Evolutionary conservation across 345 rosid species (phyloP).

Genomic region (Hypericum perforatum): DNA sequence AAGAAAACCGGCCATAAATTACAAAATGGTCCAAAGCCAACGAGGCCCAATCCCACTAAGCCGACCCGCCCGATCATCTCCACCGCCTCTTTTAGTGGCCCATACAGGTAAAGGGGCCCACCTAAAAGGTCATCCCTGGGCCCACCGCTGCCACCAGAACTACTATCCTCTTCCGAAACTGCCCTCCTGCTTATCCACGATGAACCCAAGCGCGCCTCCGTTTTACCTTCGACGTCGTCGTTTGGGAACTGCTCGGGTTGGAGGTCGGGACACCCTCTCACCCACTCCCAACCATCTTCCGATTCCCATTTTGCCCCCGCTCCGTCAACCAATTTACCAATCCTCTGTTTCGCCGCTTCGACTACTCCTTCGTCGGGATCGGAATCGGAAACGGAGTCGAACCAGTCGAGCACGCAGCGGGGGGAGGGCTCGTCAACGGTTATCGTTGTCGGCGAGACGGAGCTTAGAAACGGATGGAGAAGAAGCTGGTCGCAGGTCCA

Average conservation of each 20-base stretch:
- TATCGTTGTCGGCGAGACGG: slow-evolving; percentile 15
- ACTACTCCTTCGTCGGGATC: slow-evolving; percentile 12
- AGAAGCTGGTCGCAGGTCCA: slow-evolving; percentile 75
- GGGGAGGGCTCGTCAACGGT: slow-evolving; percentile 39
- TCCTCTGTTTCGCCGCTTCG: slow-evolving; percentile 17
- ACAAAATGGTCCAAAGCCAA: too few species aligned
- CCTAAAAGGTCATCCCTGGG: too few species aligned
- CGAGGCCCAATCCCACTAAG: too few species aligned
- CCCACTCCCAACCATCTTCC: slow-evolving; percentile 24
- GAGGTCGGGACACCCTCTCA: background rate
- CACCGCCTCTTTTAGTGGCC: too few species aligned
- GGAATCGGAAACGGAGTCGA: slow-evolving; percentile 32
- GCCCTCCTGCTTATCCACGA: too few species aligned
- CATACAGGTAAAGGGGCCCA: too few species aligned
- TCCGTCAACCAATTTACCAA: slow-evolving; percentile 26
- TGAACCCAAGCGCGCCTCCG: too few species aligned
- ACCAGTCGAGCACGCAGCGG: slow-evolving; percentile 63
- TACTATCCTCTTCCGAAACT: too few species aligned
- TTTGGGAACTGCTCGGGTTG: background rate
- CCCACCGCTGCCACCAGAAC: too few species aligned
- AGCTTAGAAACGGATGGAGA: slow-evolving; percentile 45
- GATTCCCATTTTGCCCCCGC: slow-evolving; percentile 47
- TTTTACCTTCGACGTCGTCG: background rate
- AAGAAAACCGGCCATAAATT: too few species aligned
- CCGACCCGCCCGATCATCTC: too few species aligned